Conservation (phyloP, 148 eudicot species). For the Polygonum aviculare region DNA sequence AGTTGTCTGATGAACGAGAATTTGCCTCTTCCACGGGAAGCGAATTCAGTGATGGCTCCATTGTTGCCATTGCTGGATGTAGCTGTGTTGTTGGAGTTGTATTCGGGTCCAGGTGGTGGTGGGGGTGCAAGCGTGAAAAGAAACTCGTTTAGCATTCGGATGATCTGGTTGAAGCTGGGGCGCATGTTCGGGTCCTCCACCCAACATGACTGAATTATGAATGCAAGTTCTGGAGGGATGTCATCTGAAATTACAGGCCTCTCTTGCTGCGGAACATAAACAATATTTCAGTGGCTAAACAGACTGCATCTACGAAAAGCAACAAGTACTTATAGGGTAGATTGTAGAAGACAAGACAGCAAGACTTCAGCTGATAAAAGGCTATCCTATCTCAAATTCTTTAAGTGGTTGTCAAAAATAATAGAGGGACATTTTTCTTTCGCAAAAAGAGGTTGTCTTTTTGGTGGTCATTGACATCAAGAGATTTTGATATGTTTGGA, state of each 20-base stretch:
- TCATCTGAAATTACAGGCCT: slow-evolving; percentile 70
- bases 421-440: not conserved
- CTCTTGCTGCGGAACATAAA: slow-evolving; percentile 35
- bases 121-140: slow-evolving; percentile 49
- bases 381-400: not conserved
- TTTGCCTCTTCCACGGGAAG: not conserved
- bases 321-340: not conserved
- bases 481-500: no score
- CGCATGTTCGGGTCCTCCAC: slow-evolving; percentile 72
- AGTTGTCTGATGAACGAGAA: slow-evolving; percentile 5
- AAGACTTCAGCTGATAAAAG: no score
- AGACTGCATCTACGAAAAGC: not conserved
- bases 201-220: slow-evolving; percentile 82
- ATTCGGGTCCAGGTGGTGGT: slow-evolving; percentile 44
- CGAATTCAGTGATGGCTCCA: slow-evolving; percentile 37
- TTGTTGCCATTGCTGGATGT: slow-evolving; percentile 28
- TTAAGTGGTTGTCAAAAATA: slow-evolving; percentile 15
- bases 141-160: slow-evolving; percentile 72
- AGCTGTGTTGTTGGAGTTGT: slow-evolving; percentile 29
- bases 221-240: slow-evolving; percentile 70
- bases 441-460: not conserved
- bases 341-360: not conserved
- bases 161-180: slow-evolving; percentile 75
- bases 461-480: not conserved
- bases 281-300: slow-evolving; percentile 3